Evolutionary conservation across 495 filamentous ascomycete genomes (phyloP), one percentile per base, ranked within the genome.

Genomic region (Tuber aestivum): DNA sequence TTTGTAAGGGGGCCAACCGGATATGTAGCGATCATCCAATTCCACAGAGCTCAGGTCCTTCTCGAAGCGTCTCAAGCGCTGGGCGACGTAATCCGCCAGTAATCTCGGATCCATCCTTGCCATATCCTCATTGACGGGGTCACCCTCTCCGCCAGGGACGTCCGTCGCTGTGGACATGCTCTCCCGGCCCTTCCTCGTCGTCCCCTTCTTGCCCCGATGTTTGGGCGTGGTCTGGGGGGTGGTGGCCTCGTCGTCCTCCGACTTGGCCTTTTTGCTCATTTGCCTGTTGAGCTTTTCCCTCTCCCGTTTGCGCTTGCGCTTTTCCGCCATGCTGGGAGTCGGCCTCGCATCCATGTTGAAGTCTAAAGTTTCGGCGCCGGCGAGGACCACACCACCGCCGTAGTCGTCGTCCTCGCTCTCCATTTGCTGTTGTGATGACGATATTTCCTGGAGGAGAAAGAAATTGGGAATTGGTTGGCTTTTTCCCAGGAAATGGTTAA

Each of bases 21-120:
- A 91, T 70, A 99, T 88, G 75, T 92, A 90, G 76, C 90, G 85
- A 83, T 97, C 94, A 74, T 91, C 90, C 50, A 97, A 84, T 84
- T 99, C 95, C 35, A 97, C 88, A 1, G 88, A 86, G 78, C 91
- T 97, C 70, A 97, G 82, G 69, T 94, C 89, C 48, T 89, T 90
- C 41, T 93, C 91, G 78, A 92, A 94, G n/a, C 90, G 87, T 79
- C 88, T 89, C 56, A 90, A 91, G 80, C 91, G 89, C 81, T 95
- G 90, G n/a, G 89, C 90, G 75, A 97, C 84, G 83, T 97, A 90
- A 83, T 98, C 95, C 0, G 94, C 92, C n/a, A 97, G 83, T 48
- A 98, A 85, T 74, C 88, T 87, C 70, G 88, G 90, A 77, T 97
- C 92, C 90, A 99, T 92, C 45, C 89, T 87, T 41, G 89, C 89